Percentiles rank a stretch among this genome's conserved stretches.
Conservation (phyloP, 352 stramenopile genomes). For the Phytophthora rubi region DNA sequence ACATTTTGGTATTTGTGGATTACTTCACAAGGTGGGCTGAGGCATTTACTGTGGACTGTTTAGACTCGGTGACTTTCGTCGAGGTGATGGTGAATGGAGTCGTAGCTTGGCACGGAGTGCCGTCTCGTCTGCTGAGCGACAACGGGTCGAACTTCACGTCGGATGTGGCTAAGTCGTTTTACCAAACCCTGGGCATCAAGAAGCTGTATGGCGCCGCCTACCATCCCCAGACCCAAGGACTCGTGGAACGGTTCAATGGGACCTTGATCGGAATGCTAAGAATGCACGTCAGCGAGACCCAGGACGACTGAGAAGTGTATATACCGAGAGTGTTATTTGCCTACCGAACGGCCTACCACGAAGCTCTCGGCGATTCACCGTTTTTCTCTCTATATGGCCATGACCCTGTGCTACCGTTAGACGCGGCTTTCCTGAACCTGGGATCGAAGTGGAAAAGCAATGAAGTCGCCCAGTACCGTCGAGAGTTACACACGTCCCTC, state of each 20-base stretch:
- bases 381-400: slow-evolving; percentile 12
- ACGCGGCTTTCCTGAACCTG: slow-evolving; percentile 13
- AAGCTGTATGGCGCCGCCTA: slow-evolving; percentile 3
- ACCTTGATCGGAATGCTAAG: too few species aligned
- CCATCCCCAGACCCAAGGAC: slow-evolving; percentile 6
- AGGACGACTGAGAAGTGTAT: too few species aligned
- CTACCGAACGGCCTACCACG: slow-evolving; percentile 14
- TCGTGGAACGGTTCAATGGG: not conserved
- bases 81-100: slow-evolving; percentile 2
- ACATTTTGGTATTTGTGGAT: slow-evolving; percentile 1
- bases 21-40: not conserved
- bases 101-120: not conserved
- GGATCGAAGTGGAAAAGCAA: not conserved
- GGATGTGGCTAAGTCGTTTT: slow-evolving; percentile 5
- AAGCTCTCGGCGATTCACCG: slow-evolving; percentile 7
- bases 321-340: slow-evolving; percentile 3
- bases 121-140: slow-evolving; percentile 6
- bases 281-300: too few species aligned
- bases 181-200: slow-evolving; percentile 5
- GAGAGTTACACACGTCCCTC: not conserved
- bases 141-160: not conserved
- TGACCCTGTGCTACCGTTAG: slow-evolving; percentile 3
- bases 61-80: not conserved
- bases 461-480: not conserved
- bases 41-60: not conserved